Base-by-base conservation (phyloP, 2,329 filamentous ascomycete genomes). In the Trichoderma hamatum region DNA sequence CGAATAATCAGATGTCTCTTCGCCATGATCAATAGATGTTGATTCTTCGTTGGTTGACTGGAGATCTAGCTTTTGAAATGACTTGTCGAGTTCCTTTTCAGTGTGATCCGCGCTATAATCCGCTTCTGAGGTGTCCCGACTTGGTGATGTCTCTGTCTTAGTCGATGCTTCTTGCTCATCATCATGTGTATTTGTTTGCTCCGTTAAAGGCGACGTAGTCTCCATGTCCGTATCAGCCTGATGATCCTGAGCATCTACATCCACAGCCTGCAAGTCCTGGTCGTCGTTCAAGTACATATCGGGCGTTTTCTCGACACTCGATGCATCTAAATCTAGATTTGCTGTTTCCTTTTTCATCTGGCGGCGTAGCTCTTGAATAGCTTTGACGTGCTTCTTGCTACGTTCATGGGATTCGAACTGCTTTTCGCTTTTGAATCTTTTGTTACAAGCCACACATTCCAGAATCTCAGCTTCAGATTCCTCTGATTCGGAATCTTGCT, bases 321-420 rank as follows among this genome's bases (percentile, higher is more conserved):
- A 30, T 19, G 30, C 32, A 32, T 78, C 79, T 51, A 90, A 75
- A 52, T 86, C 80, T 10, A 93, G 78, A 60, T 89, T 84, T 58
- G 84, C 83, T 74, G 94, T 91, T 75, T 99, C 92, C 73, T 90
- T 89, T 73, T 86, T 88, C 94, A 99, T 97, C 77, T 96, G 90
- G 75, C 88, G 86, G 74, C 89, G 89, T 49, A 99, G 80, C 70
- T 94, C 88, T 73, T 94, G 90, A 7, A 97, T 86, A 2, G 93
- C 91, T 77, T 97, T 98, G 71, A 90, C 80, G 75, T 99, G 96
- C 80, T 98, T 99, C 79, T 97, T 99, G 84, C 95, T 98, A 81
- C 91, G 93, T 81, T 97, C 94, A 75, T 99, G 96, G 3, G 92
- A 90, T 75, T 96, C 90, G 70, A 92, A 94, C 76, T 98, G 95